A percentile compares a stretch with the other conserved stretches of the same genome.
Evolutionary conservation across 352 stramenopile species (phyloP).

Genomic region (Globisporangium okanoganense): DNA sequence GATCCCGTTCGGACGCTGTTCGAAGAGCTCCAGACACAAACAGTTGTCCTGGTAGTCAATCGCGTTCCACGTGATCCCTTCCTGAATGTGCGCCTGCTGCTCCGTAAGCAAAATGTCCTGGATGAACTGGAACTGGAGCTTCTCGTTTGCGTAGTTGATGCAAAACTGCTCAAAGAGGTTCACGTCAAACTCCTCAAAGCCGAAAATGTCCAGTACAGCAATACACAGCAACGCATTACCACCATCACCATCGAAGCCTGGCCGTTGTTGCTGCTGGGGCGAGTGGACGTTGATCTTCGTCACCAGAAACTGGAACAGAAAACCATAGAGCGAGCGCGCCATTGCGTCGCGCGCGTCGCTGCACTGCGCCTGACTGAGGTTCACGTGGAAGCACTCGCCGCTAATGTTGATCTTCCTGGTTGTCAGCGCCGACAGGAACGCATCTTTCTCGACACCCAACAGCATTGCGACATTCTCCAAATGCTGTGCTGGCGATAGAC

Average conservation of each 20-base stretch:
- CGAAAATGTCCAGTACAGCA: conserved; percentile 89
- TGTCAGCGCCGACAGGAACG: conserved; percentile 53
- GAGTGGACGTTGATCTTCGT: conserved; percentile 61
- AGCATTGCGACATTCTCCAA: conserved; percentile 37
- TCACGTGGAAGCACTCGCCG: conserved; percentile 60
- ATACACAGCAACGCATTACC: conserved; percentile 40
- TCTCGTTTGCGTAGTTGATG: conserved; percentile 84
- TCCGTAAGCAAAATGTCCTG: conserved; percentile 76
- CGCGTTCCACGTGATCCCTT: conserved; percentile 66
- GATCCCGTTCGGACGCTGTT: conserved; percentile 70
- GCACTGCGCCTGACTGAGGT: conserved; percentile 66
- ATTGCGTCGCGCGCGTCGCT: conserved; percentile 65
- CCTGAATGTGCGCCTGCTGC: conserved; percentile 65
- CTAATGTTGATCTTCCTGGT: conserved; percentile 70
- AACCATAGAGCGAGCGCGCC: conserved; percentile 73
- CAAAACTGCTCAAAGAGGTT: conserved; percentile 84
- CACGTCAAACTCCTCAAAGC: conserved; percentile 85
- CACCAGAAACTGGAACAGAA: conserved; percentile 84
- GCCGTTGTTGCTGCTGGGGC: conserved; percentile 13
- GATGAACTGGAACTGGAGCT: conserved; percentile 82
- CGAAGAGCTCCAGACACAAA: conserved; percentile 79
- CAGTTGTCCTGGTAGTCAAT: conserved; percentile 78
- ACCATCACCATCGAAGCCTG: conserved; percentile 12
- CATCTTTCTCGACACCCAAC: conserved; percentile 37
- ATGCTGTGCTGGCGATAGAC: conserved; percentile 32